Evolutionary conservation across 2,329 filamentous ascomycete genomes (phyloP), one percentile per base, ranked within the genome.

Genomic region (Cadophora gregata): DNA sequence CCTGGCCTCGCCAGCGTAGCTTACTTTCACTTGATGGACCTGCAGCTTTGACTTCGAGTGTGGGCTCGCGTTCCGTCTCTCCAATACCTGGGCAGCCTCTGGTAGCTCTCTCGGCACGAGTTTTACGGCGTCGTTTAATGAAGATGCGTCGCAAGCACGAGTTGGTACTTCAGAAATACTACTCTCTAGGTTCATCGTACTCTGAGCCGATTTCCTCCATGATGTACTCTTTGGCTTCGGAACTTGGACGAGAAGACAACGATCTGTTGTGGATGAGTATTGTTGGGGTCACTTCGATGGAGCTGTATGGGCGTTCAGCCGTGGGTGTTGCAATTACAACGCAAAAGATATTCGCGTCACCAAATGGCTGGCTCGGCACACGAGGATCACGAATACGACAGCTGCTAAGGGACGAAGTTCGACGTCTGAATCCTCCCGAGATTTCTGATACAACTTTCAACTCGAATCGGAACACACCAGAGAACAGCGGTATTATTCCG

Each of bases 161-260:
- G 78, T 79, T 81, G 0, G 84, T 94, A 0, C 82, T 98, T 45
- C 88, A 91, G 59, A 85, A 88, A 69, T 98, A 99, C 80, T 97
- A 98, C 80, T 86, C 88, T 31, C 85, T 93, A 33, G 96, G 96
- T 48, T 90, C 92, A 2, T 97, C 93, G 1, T 97, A 97, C 76
- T 95, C 95, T 0, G 96, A 99, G 77, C 96, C 96, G 0, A 92
- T 98, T 64, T 96, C 94, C 0, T 97, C 94, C 0, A 90, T 98
- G 81, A 87, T 97, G 76, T 99, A 98, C 79, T 96, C 93, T 0
- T 84, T 99, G 16, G 96, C 95, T 1, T 97, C 94, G 1, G 96
- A 98, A 76, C 87, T 99, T 7, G 96, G 96, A 69, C 91, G 94
- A 62, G 96, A 98, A 83, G 95, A 98, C 78, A 99, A 98, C 74